Evolutionary conservation across 2,329 filamentous ascomycete species (phyloP).

Genomic region (Claviceps digitariae): DNA sequence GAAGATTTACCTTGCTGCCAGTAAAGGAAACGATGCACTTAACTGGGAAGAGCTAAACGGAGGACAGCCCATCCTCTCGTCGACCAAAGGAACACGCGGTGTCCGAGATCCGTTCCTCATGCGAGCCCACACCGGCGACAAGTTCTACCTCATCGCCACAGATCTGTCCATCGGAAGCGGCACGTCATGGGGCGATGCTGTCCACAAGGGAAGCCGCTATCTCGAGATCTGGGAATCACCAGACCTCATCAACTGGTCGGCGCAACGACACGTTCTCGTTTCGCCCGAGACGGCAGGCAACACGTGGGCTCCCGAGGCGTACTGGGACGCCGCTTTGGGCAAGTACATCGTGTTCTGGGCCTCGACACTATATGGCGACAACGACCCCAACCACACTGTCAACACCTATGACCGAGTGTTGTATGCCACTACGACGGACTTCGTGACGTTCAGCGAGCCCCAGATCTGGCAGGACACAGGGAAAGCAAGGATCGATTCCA

Average conservation of each 20-base stretch:
- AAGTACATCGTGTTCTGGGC: conserved; percentile 1
- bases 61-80: not conserved
- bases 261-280: not conserved
- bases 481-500: not conserved
- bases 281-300: conserved; percentile 1
- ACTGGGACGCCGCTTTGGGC: not conserved
- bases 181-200: not conserved
- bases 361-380: not conserved
- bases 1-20: not conserved
- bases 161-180: conserved; percentile 1
- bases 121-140: conserved; percentile 1
- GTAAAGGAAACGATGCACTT: conserved; percentile 1
- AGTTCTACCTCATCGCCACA: conserved; percentile 1
- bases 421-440: not conserved
- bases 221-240: conserved; percentile 1
- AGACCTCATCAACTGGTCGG: not conserved
- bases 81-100: not conserved
- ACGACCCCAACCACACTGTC: not conserved
- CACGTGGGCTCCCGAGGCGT: not conserved
- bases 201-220: not conserved
- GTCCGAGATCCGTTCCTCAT: conserved; percentile 2
- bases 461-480: not conserved
- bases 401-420: not conserved
- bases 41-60: not conserved
- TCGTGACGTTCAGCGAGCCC: not conserved